phyloP scores from a whole-genome alignment of 2,329 filamentous ascomycete genomes.

The Macroventuria anomochaeta region DNA sequence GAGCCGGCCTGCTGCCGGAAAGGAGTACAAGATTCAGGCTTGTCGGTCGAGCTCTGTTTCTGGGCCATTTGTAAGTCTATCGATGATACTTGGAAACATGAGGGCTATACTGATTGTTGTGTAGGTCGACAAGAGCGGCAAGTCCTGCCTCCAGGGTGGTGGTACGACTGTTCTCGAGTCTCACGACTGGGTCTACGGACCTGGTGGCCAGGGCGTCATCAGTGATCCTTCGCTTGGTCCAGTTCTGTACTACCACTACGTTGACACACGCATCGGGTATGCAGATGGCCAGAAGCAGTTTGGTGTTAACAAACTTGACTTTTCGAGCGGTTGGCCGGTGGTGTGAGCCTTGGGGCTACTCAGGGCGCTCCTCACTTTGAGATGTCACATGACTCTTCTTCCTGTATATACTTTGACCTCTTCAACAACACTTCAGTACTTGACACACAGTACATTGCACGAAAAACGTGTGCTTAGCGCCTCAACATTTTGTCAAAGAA shows the following conservation, averaged over 20 bases:
- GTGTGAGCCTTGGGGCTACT: no score
- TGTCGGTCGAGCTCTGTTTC: constrained; percentile 61
- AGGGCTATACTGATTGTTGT: not conserved
- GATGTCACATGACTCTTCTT: no score
- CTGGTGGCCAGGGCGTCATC: constrained; percentile 66
- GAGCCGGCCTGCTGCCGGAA: constrained; percentile 58
- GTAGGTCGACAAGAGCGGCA: constrained; percentile 58
- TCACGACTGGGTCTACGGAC: constrained; percentile 65
- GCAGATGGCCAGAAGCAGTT: constrained; percentile 56
- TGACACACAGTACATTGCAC: no score
- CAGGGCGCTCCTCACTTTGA: no score
- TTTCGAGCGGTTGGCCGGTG: constrained; percentile 54
- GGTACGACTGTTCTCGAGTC: constrained; percentile 65
- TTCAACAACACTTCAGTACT: no score
- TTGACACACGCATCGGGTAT: constrained; percentile 57
- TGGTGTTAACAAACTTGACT: constrained; percentile 57
- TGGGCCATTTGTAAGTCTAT: constrained; percentile 55
- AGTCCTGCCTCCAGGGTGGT: constrained; percentile 59
- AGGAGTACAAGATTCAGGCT: constrained; percentile 69
- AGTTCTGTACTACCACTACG: constrained; percentile 16
- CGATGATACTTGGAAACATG: no score
- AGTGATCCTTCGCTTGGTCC: constrained; percentile 54
- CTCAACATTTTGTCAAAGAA: no score
- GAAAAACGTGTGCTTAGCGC: no score
- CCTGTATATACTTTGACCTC: no score